Percentiles rank a stretch among this genome's conserved stretches.
Conservation (phyloP, 352 stramenopile species). For the Phytophthora europaea region DNA sequence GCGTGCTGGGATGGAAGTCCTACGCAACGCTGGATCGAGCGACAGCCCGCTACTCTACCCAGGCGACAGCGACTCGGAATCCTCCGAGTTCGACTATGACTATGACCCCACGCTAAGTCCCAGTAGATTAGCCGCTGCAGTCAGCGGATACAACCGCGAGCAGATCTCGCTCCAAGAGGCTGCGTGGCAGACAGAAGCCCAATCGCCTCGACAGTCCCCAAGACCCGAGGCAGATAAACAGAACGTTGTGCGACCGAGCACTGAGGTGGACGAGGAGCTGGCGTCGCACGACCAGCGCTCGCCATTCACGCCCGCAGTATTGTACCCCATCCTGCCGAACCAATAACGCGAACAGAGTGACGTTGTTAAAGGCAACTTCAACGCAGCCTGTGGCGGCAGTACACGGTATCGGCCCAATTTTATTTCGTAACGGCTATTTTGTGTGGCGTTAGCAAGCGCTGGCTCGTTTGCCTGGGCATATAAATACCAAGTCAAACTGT, state of each 20-base stretch:
- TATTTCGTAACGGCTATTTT: not conserved
- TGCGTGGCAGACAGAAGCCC: constrained; percentile 3
- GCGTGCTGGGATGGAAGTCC: constrained; percentile 68
- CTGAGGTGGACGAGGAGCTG: constrained; percentile 26
- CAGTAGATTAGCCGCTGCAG: constrained; percentile 28
- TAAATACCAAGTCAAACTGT: not conserved
- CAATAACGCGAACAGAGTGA: constrained; percentile 18
- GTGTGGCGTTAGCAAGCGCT: not conserved
- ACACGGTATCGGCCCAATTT: not conserved
- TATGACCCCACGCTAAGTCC: constrained; percentile 16
- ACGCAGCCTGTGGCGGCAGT: not conserved
- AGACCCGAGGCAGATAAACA: constrained; percentile 39
- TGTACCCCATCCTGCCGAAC: constrained; percentile 70
- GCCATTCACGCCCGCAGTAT: constrained; percentile 59
- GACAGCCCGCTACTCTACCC: constrained; percentile 24
- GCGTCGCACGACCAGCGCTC: constrained; percentile 39
- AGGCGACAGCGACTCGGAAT: constrained; percentile 21
- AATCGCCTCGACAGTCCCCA: constrained; percentile 8
- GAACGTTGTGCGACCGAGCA: constrained; percentile 36
- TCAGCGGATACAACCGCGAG: constrained; percentile 35
- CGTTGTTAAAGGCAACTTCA: constrained; percentile 10
- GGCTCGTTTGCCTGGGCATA: not conserved
- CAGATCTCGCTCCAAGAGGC: constrained; percentile 20
- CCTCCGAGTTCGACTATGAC: constrained; percentile 8
- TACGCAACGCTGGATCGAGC: constrained; percentile 40